Base-by-base conservation (phyloP, 2,329 filamentous ascomycete species). In the Apiospora marii region DNA sequence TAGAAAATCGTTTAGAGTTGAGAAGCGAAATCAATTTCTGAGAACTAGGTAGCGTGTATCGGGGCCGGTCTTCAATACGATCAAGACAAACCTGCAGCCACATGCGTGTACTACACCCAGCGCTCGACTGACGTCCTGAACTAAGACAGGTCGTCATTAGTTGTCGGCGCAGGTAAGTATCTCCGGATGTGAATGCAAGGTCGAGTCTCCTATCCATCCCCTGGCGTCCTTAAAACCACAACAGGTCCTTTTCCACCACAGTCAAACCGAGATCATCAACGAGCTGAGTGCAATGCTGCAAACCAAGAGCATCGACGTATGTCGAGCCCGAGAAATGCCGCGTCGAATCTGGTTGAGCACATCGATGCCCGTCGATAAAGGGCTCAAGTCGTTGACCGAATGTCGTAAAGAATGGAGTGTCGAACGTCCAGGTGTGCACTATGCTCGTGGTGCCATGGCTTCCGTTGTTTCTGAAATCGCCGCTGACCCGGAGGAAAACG, bases 31-130 rank as follows among this genome's bases (percentile, higher is more conserved):
- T 69, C 46, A 53, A 72, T 71, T 73, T 71, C n/a, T 70, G 44
- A 70, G 48, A 72, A 72, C 72, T 72, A 73, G 70, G 67, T 72
- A 72, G 70, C 68, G 58, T 71, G 53, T 72, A 71, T 73, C 41
- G 19, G 67, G 51, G 72, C 70, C 72, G 13, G 68, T 43, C 30
- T 70, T 58, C 48, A 27, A 27, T 24, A 58, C 68, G 14, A 64
- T 41, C 30, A 10, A 41, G 34, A 64, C 34, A 41, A 64, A 19
- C 34, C 58, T 41, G 58, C 58, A 6, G 19, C 8, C 58, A 41
- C 34, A n/a, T 64, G 19, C 34, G 30, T 41, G 22, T 41, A 37
- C 19, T n/a, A 6, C 34, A 41, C 30, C 34, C 22, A 13, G 19
- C 34, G 30, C 16, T 24, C 30, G 10, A 64, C 58, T n/a, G 34